These are phyloP conservation scores for Lomentospora prolificans DNA, from an alignment of 2,329 filamentous ascomycete genomes.

Conservation along the genomic window DNA sequence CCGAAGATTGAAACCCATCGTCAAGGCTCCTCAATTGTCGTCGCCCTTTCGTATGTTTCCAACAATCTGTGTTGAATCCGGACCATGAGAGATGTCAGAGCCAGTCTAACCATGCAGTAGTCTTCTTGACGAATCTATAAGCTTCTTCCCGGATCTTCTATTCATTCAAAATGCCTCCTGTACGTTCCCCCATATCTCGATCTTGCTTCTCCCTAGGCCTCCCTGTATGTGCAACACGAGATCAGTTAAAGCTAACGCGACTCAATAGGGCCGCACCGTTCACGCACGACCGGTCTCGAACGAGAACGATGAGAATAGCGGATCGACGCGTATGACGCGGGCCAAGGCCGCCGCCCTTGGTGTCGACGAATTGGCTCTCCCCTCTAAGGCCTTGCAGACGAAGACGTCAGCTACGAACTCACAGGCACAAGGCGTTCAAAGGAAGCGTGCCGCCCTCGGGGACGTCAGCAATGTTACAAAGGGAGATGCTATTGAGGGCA, in stretches of 20 bases:
- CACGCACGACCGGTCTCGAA: conserved; percentile 60
- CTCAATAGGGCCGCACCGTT: conserved; percentile 5
- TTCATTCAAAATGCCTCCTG: conserved; percentile 4
- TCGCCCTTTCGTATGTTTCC: too few relatives aligned
- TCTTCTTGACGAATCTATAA: too few relatives aligned
- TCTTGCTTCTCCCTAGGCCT: neutral
- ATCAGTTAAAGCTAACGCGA: too few relatives aligned
- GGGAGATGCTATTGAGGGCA: conserved; percentile 58
- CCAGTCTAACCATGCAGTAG: too few relatives aligned
- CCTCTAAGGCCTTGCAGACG: conserved; percentile 52
- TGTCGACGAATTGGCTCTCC: conserved; percentile 46
- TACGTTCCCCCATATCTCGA: neutral
- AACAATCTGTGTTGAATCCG: too few relatives aligned
- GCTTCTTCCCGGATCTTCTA: too few relatives aligned
- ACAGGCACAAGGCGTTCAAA: conserved; percentile 33
- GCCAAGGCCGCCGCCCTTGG: conserved; percentile 73
- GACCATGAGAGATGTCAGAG: too few relatives aligned
- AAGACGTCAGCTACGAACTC: conserved; percentile 54
- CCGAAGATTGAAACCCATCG: neutral
- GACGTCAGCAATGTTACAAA: conserved; percentile 96
- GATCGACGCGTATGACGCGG: conserved; percentile 77
- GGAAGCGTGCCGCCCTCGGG: conserved; percentile 76
- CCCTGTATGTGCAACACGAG: too few relatives aligned
- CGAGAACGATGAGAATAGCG: conserved; percentile 88
- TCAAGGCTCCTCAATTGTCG: too few relatives aligned